These are phyloP conservation scores for Microbotryomycetes sp. DNA, from an alignment of 1,284 basidiomycete species.

Conservation along the genomic window DNA sequence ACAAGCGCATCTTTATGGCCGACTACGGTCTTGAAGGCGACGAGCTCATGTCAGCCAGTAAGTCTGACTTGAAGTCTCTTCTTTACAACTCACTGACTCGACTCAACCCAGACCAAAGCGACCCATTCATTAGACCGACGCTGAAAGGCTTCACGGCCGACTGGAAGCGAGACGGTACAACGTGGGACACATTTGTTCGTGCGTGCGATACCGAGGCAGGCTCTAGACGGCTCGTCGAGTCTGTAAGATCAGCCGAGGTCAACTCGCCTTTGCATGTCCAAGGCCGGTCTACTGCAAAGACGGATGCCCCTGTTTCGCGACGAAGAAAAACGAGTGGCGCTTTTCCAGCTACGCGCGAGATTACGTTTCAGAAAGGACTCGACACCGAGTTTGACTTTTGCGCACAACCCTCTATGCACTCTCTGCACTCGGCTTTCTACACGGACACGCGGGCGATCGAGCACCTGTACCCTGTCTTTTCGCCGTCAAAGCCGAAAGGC, in stretches of 20 bases:
- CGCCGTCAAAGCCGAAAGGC: slow-evolving; percentile 72
- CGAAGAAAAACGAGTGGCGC: slow-evolving; percentile 37
- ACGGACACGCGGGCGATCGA: slow-evolving; percentile 85
- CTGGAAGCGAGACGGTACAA: slow-evolving; percentile 72
- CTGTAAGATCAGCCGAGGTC: slow-evolving; percentile 47
- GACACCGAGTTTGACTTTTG: slow-evolving; percentile 70
- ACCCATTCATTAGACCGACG: slow-evolving; percentile 26
- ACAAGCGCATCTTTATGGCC: slow-evolving; percentile 31
- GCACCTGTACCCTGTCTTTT: slow-evolving; percentile 79
- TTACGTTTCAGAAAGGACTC: slow-evolving; percentile 42
- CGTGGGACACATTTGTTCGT: slow-evolving; percentile 87
- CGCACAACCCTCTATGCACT: slow-evolving; percentile 67
- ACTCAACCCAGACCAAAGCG: slow-evolving; percentile 36
- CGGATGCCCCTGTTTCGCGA: not conserved
- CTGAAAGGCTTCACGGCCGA: slow-evolving; percentile 63
- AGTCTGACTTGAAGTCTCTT: slow-evolving; percentile 24
- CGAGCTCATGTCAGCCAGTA: slow-evolving; percentile 33
- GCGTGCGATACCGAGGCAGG: slow-evolving; percentile 71
- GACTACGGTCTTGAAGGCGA: slow-evolving; percentile 30
- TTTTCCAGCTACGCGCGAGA: slow-evolving; percentile 54
- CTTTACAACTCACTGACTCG: not conserved
- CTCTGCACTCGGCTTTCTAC: slow-evolving; percentile 87
- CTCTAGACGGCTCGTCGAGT: slow-evolving; percentile 72
- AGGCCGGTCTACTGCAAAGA: slow-evolving; percentile 27
- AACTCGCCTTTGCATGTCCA: slow-evolving; percentile 39